Conservation (phyloP, 371 early-diverging fungal species). For the Fennellomyces sp. region DNA sequence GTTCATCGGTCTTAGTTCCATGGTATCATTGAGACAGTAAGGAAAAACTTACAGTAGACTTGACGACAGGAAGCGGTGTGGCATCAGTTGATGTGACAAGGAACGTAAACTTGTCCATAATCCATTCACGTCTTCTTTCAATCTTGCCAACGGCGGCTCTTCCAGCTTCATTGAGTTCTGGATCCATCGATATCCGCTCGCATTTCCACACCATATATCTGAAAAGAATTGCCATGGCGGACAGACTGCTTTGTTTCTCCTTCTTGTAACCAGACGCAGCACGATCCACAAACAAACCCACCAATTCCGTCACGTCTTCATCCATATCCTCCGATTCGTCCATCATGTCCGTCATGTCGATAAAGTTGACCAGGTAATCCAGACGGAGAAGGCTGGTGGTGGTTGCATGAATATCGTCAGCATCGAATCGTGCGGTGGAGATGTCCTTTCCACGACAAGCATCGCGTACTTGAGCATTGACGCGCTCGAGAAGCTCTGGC, state of each 20-base stretch:
- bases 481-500: slow-evolving; percentile 36
- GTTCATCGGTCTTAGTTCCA: not conserved
- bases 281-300: slow-evolving; percentile 34
- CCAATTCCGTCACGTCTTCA: slow-evolving; percentile 29
- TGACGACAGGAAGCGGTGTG: slow-evolving; percentile 23
- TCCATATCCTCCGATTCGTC: slow-evolving; percentile 41
- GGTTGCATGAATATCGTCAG: slow-evolving; percentile 44
- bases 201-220: slow-evolving; percentile 51
- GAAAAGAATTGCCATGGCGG: slow-evolving; percentile 40
- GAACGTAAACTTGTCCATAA: slow-evolving; percentile 27
- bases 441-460: slow-evolving; percentile 48
- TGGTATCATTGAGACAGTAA: not conserved
- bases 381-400: slow-evolving; percentile 44
- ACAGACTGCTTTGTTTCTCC: slow-evolving; percentile 36
- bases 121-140: slow-evolving; percentile 39
- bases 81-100: slow-evolving; percentile 25
- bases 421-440: slow-evolving; percentile 34
- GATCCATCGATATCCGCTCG: slow-evolving; percentile 17
- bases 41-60: slow-evolving; percentile 14
- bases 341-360: slow-evolving; percentile 38
- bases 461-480: slow-evolving; percentile 48
- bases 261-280: slow-evolving; percentile 30
- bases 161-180: slow-evolving; percentile 9
- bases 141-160: slow-evolving; percentile 17
- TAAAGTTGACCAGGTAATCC: slow-evolving; percentile 33